Evolutionary conservation across 768 basidiomycete species (phyloP), one percentile per base, ranked within the genome.

Genomic region (Tulasnella sp.): DNA sequence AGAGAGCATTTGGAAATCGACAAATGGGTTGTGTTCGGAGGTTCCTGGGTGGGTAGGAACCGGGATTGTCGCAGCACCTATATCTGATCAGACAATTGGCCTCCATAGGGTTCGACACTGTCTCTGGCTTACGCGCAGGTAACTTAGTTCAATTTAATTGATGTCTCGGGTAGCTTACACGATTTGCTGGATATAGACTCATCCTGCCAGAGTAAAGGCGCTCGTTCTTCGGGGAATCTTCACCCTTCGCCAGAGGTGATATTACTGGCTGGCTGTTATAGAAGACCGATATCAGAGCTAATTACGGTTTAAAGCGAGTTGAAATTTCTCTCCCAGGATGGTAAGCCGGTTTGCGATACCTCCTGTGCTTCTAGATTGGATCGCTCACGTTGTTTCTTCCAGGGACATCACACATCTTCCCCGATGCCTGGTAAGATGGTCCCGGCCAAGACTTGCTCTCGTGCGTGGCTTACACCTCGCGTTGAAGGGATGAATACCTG

Each of bases 1-100:
- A 89, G 97, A 79, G 87, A 92, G 83, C 89, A 93, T 79, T 88
- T 98, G 19, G 86, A 86, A 56, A 88, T 98, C 78, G 91, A 94
- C 34, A 94, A 91, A 83, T 98, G 96, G 96, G 92, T 97, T 79
- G 94, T 98, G 38, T 98, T 98, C 83, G 97, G 97, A 39, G 96
- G 96, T 14, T 94, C 93, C 74, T 97, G 96, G 96, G 93, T 93
- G 39, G 34, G 52, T 46, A 27, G 19, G 36, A 39, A 46, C 14
- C 14, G 16, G 1, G 72, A 40, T 10, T 39, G n/a, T 27, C 62
- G 18, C 62, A 42, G 24, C 42, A 10, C 42, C 1, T 58, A 68
- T 27, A 40, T 38, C 40, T 56, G 44, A 58, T n/a, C 42, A 44
- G 8, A 19, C 46, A 9, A 78, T 5, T 62, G 91, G 42, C 81